These are phyloP conservation scores for Cordyceps farinosa DNA, from an alignment of 2,329 filamentous ascomycete species.

Conservation along the genomic window DNA sequence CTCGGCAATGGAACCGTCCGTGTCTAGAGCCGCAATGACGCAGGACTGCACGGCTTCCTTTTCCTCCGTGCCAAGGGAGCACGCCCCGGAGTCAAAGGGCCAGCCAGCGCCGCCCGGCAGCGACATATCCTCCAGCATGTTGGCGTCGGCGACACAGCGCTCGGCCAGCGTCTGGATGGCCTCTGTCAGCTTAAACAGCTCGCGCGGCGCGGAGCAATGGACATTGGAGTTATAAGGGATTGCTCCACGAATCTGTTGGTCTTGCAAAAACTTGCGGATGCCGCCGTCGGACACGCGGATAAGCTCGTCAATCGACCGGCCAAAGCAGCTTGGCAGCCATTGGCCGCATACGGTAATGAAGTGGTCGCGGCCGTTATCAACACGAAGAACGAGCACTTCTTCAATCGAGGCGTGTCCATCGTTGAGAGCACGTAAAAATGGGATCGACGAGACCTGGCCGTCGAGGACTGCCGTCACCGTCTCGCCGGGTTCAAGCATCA, in stretches of 20 bases:
- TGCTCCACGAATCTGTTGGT: constrained; percentile 40
- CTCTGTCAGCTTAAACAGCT: constrained; percentile 86
- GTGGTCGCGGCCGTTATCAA: constrained; percentile 81
- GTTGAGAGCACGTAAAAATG: constrained; percentile 68
- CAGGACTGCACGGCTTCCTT: constrained; percentile 30
- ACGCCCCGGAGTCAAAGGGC: constrained; percentile 52
- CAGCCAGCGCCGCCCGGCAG: constrained; percentile 55
- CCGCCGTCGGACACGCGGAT: constrained; percentile 81
- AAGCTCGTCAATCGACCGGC: constrained; percentile 81
- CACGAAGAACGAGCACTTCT: constrained; percentile 82
- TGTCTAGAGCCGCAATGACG: constrained; percentile 68
- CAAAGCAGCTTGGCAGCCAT: constrained; percentile 82
- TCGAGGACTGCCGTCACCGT: constrained; percentile 68
- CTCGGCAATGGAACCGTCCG: constrained; percentile 57
- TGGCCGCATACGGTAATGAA: constrained; percentile 77
- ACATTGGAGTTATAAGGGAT: constrained; percentile 57
- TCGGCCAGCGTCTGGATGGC: constrained; percentile 60
- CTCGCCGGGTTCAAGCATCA: constrained; percentile 80
- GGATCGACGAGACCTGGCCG: constrained; percentile 60
- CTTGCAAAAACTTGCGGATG: constrained; percentile 52
- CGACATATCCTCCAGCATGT: constrained; percentile 54
- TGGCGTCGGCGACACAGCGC: constrained; percentile 56
- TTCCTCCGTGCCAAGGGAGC: constrained; percentile 26
- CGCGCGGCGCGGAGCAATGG: constrained; percentile 77
- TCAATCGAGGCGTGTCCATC: constrained; percentile 64